Conservation (phyloP, 371 early-diverging fungal species). For the Rhizopus sp. region DNA sequence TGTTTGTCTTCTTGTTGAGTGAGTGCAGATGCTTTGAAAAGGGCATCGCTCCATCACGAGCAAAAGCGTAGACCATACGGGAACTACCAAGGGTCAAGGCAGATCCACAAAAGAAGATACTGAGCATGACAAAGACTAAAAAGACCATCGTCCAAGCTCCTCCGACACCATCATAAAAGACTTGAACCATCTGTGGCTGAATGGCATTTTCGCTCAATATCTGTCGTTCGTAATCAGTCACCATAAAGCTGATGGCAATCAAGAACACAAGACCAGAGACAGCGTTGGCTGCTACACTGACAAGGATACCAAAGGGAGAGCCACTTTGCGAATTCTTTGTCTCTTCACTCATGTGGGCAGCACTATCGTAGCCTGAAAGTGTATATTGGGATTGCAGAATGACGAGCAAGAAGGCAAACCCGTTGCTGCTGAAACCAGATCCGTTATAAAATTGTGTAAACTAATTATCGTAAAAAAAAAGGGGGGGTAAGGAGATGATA, state of each 20-base stretch:
- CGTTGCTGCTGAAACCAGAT: conserved; percentile 53
- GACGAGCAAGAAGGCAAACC: conserved; percentile 57
- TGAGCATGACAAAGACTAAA: conserved; percentile 55
- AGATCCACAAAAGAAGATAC: conserved; percentile 60
- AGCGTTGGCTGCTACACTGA: conserved; percentile 60
- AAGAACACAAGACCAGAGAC: conserved; percentile 59
- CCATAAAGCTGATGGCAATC: conserved; percentile 57
- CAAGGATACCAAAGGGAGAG: conserved; percentile 64
- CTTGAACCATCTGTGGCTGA: conserved; percentile 57
- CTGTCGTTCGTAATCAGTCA: conserved; percentile 51
- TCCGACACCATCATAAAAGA: conserved; percentile 68
- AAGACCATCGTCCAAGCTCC: conserved; percentile 57
- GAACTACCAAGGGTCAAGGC: conserved; percentile 60
- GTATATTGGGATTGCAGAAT: conserved; percentile 66
- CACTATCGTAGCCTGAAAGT: conserved; percentile 71
- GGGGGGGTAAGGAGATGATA: not conserved
- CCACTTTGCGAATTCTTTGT: conserved; percentile 62
- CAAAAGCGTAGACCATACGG: conserved; percentile 77
- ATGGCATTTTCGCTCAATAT: conserved; percentile 48
- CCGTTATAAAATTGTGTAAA: conserved; percentile 54
- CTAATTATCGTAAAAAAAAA: conserved; percentile 17
- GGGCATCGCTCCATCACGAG: conserved; percentile 69
- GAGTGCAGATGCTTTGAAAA: conserved; percentile 40
- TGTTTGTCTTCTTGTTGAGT: conserved; percentile 36
- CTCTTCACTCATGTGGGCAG: conserved; percentile 79